Evolutionary conservation across 2,329 filamentous ascomycete genomes (phyloP), one percentile per base, ranked within the genome.

Genomic region (Exserohilum rostratum): DNA sequence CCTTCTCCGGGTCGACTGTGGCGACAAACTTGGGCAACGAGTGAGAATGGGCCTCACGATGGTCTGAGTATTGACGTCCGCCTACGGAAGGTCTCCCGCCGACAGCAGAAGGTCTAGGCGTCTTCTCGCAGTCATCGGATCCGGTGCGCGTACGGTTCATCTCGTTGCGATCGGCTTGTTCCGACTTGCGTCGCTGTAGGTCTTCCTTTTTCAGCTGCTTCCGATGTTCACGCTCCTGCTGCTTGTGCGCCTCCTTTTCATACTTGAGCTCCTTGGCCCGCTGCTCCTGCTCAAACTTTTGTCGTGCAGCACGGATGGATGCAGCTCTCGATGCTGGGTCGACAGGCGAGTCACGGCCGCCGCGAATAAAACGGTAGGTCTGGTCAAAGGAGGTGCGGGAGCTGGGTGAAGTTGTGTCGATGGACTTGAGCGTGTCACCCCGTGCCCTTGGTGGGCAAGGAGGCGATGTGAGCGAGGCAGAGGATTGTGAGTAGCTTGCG

Each of bases 261-360:
- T 79, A 73, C 61, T 83, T 83, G 45, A 76, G 79, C 50, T 79
- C 79, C 62, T 86, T 86, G 31, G 79, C 82, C 3, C 80, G 82
- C 70, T 86, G 83, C 60, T 84, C 83, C 60, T 85, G 82, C 53
- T 83, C 78, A 66, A 85, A 86, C 29, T 84, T 83, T 46, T 80
- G 76, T 6, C 85, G 79, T 5, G 82, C 80, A 39, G 81, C 82
- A 50, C 82, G 80, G 9, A 87, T 83, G 3, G 80, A 80, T 15
- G 83, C 83, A 37, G 83, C 83, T 34, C 83, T 79, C 5, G 80
- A 80, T 27, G 80, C 76, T 6, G 83, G 78, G 61, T 86, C 83
- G 13, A 72, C 62, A 9, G 73, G 73, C 9, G 76, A 78, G 52
- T 81, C 82, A 30, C 79, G 76, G 22, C 77, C 79, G 34, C 77